phyloP scores from a whole-genome alignment of 2,329 filamentous ascomycete species.

The Dendrostoma leiphaemia region DNA sequence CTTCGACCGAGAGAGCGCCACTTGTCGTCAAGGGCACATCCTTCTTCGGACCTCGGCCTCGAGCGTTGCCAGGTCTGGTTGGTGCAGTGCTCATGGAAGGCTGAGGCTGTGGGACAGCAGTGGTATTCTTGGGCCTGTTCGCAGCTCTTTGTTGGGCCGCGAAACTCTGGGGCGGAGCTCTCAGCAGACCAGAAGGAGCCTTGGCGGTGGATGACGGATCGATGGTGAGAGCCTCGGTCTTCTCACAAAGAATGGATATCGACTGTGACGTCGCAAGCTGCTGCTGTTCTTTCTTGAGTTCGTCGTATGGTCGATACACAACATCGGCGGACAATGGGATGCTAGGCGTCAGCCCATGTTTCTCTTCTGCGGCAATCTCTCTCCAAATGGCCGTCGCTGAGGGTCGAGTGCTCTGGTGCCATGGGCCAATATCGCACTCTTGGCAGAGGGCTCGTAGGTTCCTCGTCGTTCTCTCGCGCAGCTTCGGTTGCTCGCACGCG shows the following conservation, averaged over 20 bases:
- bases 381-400: slow-evolving; percentile 55
- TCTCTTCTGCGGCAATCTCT: slow-evolving; percentile 67
- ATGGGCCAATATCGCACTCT: slow-evolving; percentile 59
- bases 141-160: slow-evolving; percentile 64
- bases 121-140: slow-evolving; percentile 38
- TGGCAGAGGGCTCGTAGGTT: slow-evolving; percentile 58
- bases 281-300: slow-evolving; percentile 51
- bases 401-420: slow-evolving; percentile 38
- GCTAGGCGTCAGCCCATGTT: slow-evolving; percentile 60
- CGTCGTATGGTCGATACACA: slow-evolving; percentile 64
- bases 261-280: slow-evolving; percentile 18
- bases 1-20: slow-evolving; percentile 18
- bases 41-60: slow-evolving; percentile 23
- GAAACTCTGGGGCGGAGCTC: slow-evolving; percentile 61
- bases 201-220: slow-evolving; percentile 1
- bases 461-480: slow-evolving; percentile 44
- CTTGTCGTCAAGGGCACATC: slow-evolving; percentile 21
- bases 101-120: slow-evolving; percentile 29
- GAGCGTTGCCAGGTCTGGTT: slow-evolving; percentile 24
- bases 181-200: slow-evolving; percentile 42
- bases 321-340: slow-evolving; percentile 61
- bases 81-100: slow-evolving; percentile 31
- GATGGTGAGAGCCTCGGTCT: slow-evolving; percentile 33
- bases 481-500: slow-evolving; percentile 42
- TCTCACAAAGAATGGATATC: slow-evolving; percentile 19